A percentile compares a stretch with the other conserved stretches of the same genome.
Conservation (phyloP, 2,329 filamentous ascomycete species). For the Fusarium sp. region DNA sequence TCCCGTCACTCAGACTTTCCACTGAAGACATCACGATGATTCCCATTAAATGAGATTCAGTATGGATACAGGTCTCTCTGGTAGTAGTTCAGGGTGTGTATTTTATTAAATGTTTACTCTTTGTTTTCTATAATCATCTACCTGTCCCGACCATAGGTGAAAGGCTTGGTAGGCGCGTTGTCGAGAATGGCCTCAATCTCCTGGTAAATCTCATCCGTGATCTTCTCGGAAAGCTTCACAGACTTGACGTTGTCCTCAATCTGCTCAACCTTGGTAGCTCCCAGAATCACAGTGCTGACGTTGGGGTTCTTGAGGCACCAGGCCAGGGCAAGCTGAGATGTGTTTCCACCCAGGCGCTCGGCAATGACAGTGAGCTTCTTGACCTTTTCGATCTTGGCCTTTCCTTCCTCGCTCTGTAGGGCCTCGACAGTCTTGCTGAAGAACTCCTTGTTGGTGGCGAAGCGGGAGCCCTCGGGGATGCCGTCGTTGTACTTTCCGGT, state of each 20-base stretch:
- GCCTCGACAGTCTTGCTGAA: constrained; percentile 26
- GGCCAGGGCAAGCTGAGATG: constrained; percentile 41
- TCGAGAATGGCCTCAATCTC: constrained; percentile 42
- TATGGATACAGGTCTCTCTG: neutral
- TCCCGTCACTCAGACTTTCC: neutral
- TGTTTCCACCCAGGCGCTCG: constrained; percentile 41
- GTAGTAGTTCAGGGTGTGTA: neutral
- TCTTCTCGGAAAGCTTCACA: constrained; percentile 34
- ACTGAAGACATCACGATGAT: neutral
- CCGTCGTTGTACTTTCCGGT: constrained; percentile 75
- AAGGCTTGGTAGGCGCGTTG: constrained; percentile 30
- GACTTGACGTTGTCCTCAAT: constrained; percentile 43
- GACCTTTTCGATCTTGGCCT: constrained; percentile 46
- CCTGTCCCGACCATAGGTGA: constrained; percentile 36
- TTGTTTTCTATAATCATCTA: neutral
- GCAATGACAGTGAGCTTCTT: constrained; percentile 39
- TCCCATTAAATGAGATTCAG: neutral
- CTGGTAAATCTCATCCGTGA: constrained; percentile 33
- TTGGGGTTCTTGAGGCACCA: constrained; percentile 45
- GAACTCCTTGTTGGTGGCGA: constrained; percentile 50
- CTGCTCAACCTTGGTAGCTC: constrained; percentile 44
- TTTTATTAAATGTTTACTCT: neutral
- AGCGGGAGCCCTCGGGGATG: constrained; percentile 68
- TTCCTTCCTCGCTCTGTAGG: constrained; percentile 30
- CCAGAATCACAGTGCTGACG: constrained; percentile 46